Evolutionary conservation across 345 rosid species (phyloP).

Genomic region (Melaleuca quinquenervia): DNA sequence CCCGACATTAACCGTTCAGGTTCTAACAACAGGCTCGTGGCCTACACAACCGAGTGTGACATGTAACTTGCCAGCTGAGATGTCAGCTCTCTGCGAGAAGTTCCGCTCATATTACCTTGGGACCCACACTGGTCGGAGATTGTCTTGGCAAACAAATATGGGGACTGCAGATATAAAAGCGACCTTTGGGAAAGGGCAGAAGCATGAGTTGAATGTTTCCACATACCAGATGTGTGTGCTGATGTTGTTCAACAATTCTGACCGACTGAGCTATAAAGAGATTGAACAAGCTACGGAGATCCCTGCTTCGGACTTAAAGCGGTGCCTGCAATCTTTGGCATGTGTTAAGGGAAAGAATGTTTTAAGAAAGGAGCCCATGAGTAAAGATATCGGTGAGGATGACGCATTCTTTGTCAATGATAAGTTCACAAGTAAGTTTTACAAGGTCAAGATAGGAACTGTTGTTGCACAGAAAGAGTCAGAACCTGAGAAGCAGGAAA

Average conservation of each 20-base stretch:
- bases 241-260: slow-evolving; percentile 76
- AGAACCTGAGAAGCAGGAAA: slow-evolving; percentile 97
- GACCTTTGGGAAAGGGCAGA: slow-evolving; percentile 87
- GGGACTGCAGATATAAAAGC: slow-evolving; percentile 96
- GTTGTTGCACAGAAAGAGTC: slow-evolving; percentile 98
- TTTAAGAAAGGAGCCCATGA: slow-evolving; percentile 94
- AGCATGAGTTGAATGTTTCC: slow-evolving; percentile 93
- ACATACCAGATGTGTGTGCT: slow-evolving; percentile 99
- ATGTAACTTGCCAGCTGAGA: slow-evolving; percentile 87
- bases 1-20: slow-evolving; percentile 85
- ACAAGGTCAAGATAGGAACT: slow-evolving; percentile 96
- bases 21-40: slow-evolving; percentile 95
- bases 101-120: slow-evolving; percentile 92
- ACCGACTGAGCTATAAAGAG: slow-evolving; percentile 79
- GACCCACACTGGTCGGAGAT: slow-evolving; percentile 87
- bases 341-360: slow-evolving; percentile 92
- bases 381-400: slow-evolving; percentile 87
- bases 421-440: slow-evolving; percentile 87
- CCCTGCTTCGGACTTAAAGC: slow-evolving; percentile 75
- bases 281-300: slow-evolving; percentile 91
- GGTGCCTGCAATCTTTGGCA: slow-evolving; percentile 91
- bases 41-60: slow-evolving; percentile 81
- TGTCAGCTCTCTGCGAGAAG: slow-evolving; percentile 84
- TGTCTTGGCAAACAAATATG: slow-evolving; percentile 99
- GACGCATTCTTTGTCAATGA: slow-evolving; percentile 80